Conservation (phyloP, 2,329 filamentous ascomycete genomes). For the Furcasterigmium sp. region DNA sequence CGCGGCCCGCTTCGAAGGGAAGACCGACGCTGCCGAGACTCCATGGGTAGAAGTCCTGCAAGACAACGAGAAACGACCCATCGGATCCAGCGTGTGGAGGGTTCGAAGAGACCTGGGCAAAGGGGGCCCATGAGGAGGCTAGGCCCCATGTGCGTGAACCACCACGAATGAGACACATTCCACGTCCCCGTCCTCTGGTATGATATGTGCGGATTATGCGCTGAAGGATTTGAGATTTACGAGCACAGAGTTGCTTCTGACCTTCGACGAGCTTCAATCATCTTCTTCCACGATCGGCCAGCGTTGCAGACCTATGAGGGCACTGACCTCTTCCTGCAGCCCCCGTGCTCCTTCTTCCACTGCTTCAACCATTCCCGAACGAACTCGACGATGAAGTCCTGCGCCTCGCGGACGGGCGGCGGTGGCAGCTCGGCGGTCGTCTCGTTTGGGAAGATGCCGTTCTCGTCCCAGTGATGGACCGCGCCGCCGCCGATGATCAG, state of each 20-base stretch:
- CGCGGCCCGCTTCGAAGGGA: not conserved
- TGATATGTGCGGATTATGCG: no score
- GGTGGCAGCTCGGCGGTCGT: conserved; percentile 55
- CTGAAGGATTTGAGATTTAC: no score
- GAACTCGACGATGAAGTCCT: conserved; percentile 53
- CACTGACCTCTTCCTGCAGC: not conserved
- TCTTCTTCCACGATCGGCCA: no score
- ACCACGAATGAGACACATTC: no score
- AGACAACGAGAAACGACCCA: conserved; percentile 49
- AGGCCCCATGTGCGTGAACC: not conserved
- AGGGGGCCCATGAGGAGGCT: conserved; percentile 10
- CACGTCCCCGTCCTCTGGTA: no score
- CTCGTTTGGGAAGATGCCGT: conserved; percentile 59
- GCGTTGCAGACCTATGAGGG: no score
- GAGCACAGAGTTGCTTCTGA: no score
- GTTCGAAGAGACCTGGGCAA: conserved; percentile 58
- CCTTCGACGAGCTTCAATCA: no score
- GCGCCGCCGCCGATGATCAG: conserved; percentile 63
- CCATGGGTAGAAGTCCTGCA: conserved; percentile 57
- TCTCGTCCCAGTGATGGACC: conserved; percentile 80
- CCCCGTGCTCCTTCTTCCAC: conserved; percentile 31
- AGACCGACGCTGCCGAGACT: conserved; percentile 21
- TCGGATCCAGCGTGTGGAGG: conserved; percentile 57
- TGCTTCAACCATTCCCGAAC: conserved; percentile 64
- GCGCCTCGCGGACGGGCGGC: conserved; percentile 49